Conservation (phyloP, 345 rosid genomes). For the Populus davidiana region DNA sequence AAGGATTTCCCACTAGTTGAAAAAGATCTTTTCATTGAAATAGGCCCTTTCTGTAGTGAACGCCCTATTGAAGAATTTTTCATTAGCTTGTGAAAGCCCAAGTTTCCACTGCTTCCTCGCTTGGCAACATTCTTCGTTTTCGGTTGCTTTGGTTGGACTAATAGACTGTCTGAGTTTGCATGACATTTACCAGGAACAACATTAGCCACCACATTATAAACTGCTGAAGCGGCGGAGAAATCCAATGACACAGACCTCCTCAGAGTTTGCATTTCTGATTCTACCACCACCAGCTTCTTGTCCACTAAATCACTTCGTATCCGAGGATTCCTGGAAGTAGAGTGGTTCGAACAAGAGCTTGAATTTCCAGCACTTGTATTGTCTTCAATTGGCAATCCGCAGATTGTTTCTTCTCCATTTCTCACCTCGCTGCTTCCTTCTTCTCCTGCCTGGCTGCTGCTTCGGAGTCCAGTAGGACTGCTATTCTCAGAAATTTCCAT, state of each 20-base stretch:
- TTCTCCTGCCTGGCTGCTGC: constrained; percentile 2
- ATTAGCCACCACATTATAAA: constrained; percentile 15
- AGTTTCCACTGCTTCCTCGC: constrained; percentile 18
- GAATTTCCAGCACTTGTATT: constrained; percentile 4
- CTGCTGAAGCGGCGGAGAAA: constrained; percentile 29
- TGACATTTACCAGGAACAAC: constrained; percentile 5
- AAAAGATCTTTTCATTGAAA: constrained; percentile 38
- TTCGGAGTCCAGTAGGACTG: not conserved
- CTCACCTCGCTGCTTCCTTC: constrained; percentile 22
- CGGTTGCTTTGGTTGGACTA: constrained; percentile 10
- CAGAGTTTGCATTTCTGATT: constrained; percentile 23
- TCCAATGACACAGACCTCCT: constrained; percentile 61
- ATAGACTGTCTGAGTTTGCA: not conserved
- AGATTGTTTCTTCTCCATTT: constrained; percentile 1
- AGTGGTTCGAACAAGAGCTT: constrained; percentile 1
- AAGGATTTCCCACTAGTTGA: constrained; percentile 38
- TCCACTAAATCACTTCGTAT: constrained; percentile 32
- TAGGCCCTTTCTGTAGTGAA: constrained; percentile 37
- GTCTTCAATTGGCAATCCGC: constrained; percentile 8
- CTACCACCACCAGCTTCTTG: constrained; percentile 1
- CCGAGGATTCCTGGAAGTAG: constrained; percentile 12
- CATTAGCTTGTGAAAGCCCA: constrained; percentile 26
- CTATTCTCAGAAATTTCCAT: constrained; percentile 20
- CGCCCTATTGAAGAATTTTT: constrained; percentile 37
- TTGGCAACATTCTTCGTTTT: constrained; percentile 19